Conservation (phyloP, 139 green algal genomes). For the Dunaliella primolecta region DNA sequence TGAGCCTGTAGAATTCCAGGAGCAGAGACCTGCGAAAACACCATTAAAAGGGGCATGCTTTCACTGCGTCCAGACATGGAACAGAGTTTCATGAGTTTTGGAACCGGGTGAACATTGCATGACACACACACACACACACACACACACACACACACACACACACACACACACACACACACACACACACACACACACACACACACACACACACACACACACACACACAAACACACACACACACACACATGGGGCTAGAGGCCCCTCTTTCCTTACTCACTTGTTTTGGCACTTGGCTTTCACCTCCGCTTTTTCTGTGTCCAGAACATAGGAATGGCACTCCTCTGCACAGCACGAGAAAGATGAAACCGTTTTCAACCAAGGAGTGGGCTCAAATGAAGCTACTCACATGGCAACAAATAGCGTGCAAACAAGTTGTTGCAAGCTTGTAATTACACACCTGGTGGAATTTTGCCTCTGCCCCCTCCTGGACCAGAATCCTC, state of each 20-base stretch:
- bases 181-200: background rate
- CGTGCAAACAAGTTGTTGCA: too few relatives aligned
- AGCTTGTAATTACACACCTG: too few relatives aligned
- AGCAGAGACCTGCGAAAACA: slow-evolving; percentile 2
- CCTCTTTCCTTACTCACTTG: background rate
- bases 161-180: background rate
- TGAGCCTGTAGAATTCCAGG: slow-evolving; percentile 18
- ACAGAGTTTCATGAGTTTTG: background rate
- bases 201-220: background rate
- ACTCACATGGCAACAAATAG: background rate
- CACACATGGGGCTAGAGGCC: background rate
- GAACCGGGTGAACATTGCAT: background rate
- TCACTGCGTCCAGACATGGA: too few relatives aligned
- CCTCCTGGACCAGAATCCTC: background rate
- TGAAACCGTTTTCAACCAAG: too few relatives aligned
- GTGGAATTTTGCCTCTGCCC: background rate
- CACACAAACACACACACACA: background rate
- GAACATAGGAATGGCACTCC: background rate
- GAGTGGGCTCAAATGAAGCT: background rate
- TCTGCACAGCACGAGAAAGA: background rate
- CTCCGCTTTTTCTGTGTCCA: background rate
- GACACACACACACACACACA: background rate
- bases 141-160: background rate
- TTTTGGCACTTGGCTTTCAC: background rate
- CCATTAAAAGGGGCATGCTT: too few relatives aligned